Evolutionary conservation across 1,284 basidiomycete genomes (phyloP), one percentile per base, ranked within the genome.

Genomic region (Austropuccinia psidii): DNA sequence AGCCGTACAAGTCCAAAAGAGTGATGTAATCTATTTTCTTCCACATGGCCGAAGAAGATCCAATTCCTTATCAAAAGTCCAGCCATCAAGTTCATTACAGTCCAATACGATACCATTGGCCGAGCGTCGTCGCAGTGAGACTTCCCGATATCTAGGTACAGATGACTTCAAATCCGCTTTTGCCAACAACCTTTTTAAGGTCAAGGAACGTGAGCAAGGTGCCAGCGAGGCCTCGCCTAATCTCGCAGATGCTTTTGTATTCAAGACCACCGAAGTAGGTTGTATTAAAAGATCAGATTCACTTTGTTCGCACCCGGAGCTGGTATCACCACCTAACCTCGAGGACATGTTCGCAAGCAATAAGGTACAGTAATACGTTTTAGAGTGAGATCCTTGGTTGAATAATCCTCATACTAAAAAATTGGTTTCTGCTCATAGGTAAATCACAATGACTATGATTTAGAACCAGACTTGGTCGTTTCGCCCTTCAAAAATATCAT

Each of bases 91-190:
- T n/a, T n/a, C n/a, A n/a, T n/a, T n/a, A n/a, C n/a, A n/a, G n/a
- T n/a, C n/a, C n/a, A n/a, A n/a, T n/a, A n/a, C n/a, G n/a, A 7
- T 21, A 2, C 62, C 62, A 29, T 35, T 70, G 24, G 55, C 67
- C 49, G 67, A 70, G 35, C 54, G 67, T 33, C 67, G 67, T 57
- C 50, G 67, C 19, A 70, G 67, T 70, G 33, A 70, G 60, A 70
- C 67, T 47, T 70, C 67, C 1, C 54, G 54, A 27, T 70, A 70
- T 39, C 67, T 70, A 41, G 55, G 55, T 24, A 60, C 67, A 0
- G 67, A 70, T 19, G 67, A 70, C 31, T 70, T 70, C 43, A 70
- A 70, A 35, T 47, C 54, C 13, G 45, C 54, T 15, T 70, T 70
- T 35, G 67, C 67, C 21, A 58, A 21, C n/a, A 70, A 70, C 29